phyloP scores from a whole-genome alignment of 306 rosid genomes.

The Fagus crenata region DNA sequence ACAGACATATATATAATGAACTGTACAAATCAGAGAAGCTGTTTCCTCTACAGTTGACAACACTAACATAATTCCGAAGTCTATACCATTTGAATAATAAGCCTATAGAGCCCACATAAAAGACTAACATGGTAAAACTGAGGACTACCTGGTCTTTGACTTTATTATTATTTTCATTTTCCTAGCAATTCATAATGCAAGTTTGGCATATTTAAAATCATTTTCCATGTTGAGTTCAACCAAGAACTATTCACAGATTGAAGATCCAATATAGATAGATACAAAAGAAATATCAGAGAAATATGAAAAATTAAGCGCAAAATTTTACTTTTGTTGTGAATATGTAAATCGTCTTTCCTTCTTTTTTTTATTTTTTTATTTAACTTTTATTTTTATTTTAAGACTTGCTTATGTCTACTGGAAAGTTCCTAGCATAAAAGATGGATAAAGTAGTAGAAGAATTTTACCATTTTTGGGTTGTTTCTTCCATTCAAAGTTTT shows the following conservation, averaged over 20 bases:
- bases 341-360: neutral
- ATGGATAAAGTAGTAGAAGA: neutral
- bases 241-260: conserved; percentile 8
- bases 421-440: neutral
- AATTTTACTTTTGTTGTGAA: neutral
- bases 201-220: conserved; percentile 13
- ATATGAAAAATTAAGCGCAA: conserved; percentile 1
- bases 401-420: neutral
- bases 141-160: too few relatives aligned
- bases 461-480: conserved; percentile 65
- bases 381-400: neutral
- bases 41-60: too few relatives aligned
- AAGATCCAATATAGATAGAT: conserved; percentile 1
- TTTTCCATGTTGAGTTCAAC: conserved; percentile 16
- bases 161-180: too few relatives aligned
- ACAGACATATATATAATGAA: too few relatives aligned
- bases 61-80: too few relatives aligned
- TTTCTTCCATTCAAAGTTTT: conserved; percentile 64
- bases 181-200: too few relatives aligned
- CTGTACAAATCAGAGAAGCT: too few relatives aligned
- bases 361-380: neutral
- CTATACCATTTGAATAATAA: too few relatives aligned
- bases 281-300: conserved; percentile 4
- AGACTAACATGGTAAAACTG: too few relatives aligned
- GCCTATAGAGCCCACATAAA: too few relatives aligned